Base-by-base conservation (phyloP, 1,284 basidiomycete genomes). In the Tremellales sp. region DNA sequence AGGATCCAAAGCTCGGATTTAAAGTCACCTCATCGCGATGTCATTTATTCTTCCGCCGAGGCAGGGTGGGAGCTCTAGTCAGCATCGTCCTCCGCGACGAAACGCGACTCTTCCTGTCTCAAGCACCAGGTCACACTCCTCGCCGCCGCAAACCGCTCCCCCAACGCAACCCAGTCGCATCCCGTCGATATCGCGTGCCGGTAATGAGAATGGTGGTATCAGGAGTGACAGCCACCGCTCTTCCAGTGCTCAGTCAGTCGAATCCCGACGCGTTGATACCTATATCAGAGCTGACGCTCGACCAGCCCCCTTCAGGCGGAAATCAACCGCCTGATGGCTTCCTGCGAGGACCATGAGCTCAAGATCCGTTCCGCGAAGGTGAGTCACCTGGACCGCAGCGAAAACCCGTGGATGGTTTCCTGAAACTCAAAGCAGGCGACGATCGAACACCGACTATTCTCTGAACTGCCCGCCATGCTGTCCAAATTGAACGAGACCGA, bases 371-470 rank as follows among this genome's bases (percentile, higher is more conserved):
- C 61, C 3, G 54, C 56, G 14, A 59, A 61, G 51, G 68, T 67
- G 36, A 21, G 60, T 51, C 3, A n/a, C 33, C 16, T 36, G 31
- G n/a, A 16, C 14, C 24, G 31, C 8, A 36, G 18, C 16, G n/a
- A 28, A n/a, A 4, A 18, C 2, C 7, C 13, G 38, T n/a, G 13
- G 19, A 31, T 31, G 34, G 25, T 7, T 5, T 16, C 6, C 29
- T 45, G 21, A 33, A 21, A 4, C 36, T 43, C 21, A 54, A 16
- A 3, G 2, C 26, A 67, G 68, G 51, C 59, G 5, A 61, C 63
- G 18, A 61, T 71, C 27, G 66, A 68, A 40, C 66, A 69, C 40
- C 60, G 65, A 19, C 51, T 70, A 7, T 58, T 68, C 36, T 47
- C 54, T 9, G 66, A 69, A 39, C 50, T 61, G 14, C 59, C 61